These are phyloP conservation scores for Verbascum thapsus DNA, from an alignment of 257 asterid genomes.

Conservation along the genomic window DNA sequence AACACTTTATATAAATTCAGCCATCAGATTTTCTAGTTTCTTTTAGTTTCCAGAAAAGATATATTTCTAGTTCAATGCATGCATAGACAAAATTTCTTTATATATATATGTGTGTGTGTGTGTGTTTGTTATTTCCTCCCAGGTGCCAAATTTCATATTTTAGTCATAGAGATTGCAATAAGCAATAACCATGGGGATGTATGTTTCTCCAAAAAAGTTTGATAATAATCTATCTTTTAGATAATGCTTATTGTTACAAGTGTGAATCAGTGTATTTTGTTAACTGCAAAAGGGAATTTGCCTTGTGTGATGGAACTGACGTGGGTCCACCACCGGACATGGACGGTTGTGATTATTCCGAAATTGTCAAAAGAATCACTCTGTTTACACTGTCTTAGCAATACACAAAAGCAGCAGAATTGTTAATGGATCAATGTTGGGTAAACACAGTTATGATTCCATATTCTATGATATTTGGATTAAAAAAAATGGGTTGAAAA, in stretches of 20 bases:
- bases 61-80: constrained; percentile 26
- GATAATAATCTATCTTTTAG: constrained; percentile 20
- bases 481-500: constrained; percentile 4
- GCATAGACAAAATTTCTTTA: constrained; percentile 5
- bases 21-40: constrained; percentile 8
- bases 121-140: not conserved
- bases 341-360: too few relatives aligned
- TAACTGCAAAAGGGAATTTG: too few relatives aligned
- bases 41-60: constrained; percentile 21
- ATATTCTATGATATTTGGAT: not conserved
- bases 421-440: not conserved
- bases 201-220: constrained; percentile 26
- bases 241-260: constrained; percentile 18
- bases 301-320: too few relatives aligned
- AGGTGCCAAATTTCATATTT: constrained; percentile 23
- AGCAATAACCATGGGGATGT: constrained; percentile 19
- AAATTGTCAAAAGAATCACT: too few relatives aligned
- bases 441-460: not conserved
- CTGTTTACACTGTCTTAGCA: not conserved
- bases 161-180: constrained; percentile 2
- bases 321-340: too few relatives aligned
- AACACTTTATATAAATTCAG: not conserved
- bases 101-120: not conserved
- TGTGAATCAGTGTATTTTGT: too few relatives aligned
- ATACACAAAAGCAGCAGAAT: not conserved